Percentiles rank a stretch among this genome's conserved stretches.
Conservation (phyloP, 2,329 filamentous ascomycete genomes). For the Xylariales sp. region DNA sequence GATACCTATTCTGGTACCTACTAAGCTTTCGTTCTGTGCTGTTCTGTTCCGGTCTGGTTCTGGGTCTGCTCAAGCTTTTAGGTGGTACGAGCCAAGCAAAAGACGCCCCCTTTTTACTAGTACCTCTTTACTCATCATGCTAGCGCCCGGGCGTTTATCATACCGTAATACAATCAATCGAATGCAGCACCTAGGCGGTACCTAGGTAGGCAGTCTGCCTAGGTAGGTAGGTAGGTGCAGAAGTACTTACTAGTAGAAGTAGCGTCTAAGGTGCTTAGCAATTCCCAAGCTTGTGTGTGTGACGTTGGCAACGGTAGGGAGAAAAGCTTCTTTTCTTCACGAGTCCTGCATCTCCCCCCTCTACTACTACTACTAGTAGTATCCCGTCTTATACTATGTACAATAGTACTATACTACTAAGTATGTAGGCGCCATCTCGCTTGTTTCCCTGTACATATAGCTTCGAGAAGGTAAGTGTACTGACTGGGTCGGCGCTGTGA, state of each 20-base stretch:
- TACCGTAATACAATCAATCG: not conserved
- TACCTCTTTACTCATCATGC: conserved; percentile 33
- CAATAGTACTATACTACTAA: too few species aligned
- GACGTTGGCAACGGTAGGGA: not conserved
- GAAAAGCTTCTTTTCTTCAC: conserved; percentile 30
- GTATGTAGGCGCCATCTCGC: too few species aligned
- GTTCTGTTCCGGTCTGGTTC: too few species aligned
- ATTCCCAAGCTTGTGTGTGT: conserved; percentile 4
- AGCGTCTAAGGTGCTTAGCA: conserved; percentile 4
- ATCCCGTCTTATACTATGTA: not conserved
- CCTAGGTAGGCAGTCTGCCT: too few species aligned
- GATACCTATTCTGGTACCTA: too few species aligned
- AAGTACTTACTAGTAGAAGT: not conserved
- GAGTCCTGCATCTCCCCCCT: conserved; percentile 25
- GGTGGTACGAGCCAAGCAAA: conserved; percentile 25
- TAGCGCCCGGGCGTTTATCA: conserved; percentile 25
- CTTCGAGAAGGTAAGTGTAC: not conserved
- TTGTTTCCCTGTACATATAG: not conserved
- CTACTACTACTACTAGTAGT: not conserved
- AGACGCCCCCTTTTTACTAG: not conserved
- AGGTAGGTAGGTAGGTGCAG: too few species aligned
- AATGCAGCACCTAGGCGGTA: too few species aligned
- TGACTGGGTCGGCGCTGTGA: too few species aligned
- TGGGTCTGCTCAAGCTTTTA: not conserved
- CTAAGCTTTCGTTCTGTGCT: too few species aligned